Base-by-base conservation (phyloP, 345 rosid genomes). In the Eucalyptus coolabah region DNA sequence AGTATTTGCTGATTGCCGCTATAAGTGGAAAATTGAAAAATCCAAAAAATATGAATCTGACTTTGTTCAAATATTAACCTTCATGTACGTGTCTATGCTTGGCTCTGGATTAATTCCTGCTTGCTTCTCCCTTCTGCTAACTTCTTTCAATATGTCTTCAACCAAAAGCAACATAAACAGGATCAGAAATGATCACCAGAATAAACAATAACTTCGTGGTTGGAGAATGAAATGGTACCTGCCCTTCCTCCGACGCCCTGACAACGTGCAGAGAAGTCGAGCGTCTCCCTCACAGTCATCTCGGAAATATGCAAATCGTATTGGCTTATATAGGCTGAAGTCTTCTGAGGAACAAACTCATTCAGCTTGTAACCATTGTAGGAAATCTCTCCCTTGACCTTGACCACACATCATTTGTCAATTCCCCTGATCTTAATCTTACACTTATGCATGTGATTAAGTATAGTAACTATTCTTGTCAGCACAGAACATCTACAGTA, bases 201-300 rank as follows among this genome's bases (percentile, higher is more conserved):
- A 12, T 9, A 81, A 45, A 56, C 14, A 24, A 47, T 26, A 2
- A 44, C 54, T 40, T 50, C 60, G 44, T 15, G 1, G 21, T 49
- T 8, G 30, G 44, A 37, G 72, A 53, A 56, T 19, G 10, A 44
- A 16, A 5, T 34, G 24, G 56, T 89, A 91, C 92, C 92, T 42
- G 80, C 72, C 87, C 96, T 90, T 93, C 91, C 90, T 88, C 96
- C 96, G n/a, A 93, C 90, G 9, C 95, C 96, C 88, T 94, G 96
- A 87, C 93, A 94, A 54, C 93, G 93, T 32, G 95, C 94, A 45
- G 96, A 94, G 89, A 93, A 94, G 89, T 94, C 94, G 44, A 94
- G 81, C 28, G 97, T 94, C 90, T 95, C 97, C 90, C 95, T 94
- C 23, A 95, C 96, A 26, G 96, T 94, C 94, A 95, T 93, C 90